These are phyloP conservation scores for Alternaria ventricosa DNA, from an alignment of 2,329 filamentous ascomycete species.

Conservation along the genomic window DNA sequence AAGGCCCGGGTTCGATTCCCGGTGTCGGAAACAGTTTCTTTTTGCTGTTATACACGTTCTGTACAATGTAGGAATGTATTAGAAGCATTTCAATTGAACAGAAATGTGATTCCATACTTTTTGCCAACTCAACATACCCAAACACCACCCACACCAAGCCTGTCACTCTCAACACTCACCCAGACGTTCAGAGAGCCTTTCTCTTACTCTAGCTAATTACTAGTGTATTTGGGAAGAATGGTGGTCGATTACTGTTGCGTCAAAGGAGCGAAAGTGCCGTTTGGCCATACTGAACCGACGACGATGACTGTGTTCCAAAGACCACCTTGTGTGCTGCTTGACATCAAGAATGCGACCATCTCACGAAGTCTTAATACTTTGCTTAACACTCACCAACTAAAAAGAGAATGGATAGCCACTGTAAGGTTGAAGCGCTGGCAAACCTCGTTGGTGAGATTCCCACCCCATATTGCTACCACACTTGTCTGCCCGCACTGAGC, in stretches of 20 bases:
- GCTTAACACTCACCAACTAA: too few relatives aligned
- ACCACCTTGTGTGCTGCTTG: too few relatives aligned
- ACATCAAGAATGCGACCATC: too few relatives aligned
- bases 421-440: neutral
- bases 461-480: neutral
- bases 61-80: too few relatives aligned
- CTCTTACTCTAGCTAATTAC: fast-evolving
- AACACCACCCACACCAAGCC: neutral
- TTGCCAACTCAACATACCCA: neutral
- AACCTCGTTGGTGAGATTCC: neutral
- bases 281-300: too few relatives aligned
- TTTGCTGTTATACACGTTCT: neutral
- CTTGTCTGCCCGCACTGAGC: neutral
- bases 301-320: neutral
- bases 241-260: neutral
- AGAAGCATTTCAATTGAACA: too few relatives aligned
- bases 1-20: slow-evolving; percentile 47
- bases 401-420: too few relatives aligned
- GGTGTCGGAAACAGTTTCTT: slow-evolving; percentile 37
- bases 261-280: neutral
- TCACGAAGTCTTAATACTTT: neutral
- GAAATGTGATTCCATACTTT: too few relatives aligned
- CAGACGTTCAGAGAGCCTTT: neutral
- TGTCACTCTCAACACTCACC: fast-evolving
- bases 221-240: neutral